Conservation (phyloP, 768 basidiomycete species). For the Megacollybia marginata region DNA sequence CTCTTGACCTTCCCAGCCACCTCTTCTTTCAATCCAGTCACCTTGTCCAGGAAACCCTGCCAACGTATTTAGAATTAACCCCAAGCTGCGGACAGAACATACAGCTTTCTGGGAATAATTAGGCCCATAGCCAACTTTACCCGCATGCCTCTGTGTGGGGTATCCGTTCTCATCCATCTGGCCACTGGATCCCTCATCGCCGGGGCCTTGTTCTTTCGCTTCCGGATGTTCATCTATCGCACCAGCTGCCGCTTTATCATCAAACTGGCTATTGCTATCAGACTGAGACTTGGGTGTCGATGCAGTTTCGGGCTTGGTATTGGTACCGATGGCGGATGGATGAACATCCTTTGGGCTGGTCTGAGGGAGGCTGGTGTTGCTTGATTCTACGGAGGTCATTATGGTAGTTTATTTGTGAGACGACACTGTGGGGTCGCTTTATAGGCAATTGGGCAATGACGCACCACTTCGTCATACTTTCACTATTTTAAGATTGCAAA, state of each 20-base stretch:
- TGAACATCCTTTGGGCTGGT: neutral
- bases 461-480: too few species aligned
- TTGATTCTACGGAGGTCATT: too few species aligned
- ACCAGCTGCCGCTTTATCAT: neutral
- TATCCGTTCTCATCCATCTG: neutral
- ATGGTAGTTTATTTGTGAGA: too few species aligned
- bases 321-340: neutral
- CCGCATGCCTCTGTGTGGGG: neutral
- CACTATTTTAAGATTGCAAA: too few species aligned
- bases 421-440: too few species aligned
- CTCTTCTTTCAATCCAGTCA: neutral
- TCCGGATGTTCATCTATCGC: neutral
- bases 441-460: too few species aligned
- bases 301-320: neutral
- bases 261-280: neutral
- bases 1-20: neutral
- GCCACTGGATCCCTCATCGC: neutral
- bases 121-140: conserved; percentile 1
- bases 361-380: too few species aligned
- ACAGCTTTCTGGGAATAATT: neutral
- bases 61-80: neutral
- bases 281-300: neutral
- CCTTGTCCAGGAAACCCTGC: neutral
- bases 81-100: neutral
- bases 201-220: neutral